Evolutionary conservation across 2,329 filamentous ascomycete genomes (phyloP), one percentile per base, ranked within the genome.

Genomic region (Cladosporium oxysporum): DNA sequence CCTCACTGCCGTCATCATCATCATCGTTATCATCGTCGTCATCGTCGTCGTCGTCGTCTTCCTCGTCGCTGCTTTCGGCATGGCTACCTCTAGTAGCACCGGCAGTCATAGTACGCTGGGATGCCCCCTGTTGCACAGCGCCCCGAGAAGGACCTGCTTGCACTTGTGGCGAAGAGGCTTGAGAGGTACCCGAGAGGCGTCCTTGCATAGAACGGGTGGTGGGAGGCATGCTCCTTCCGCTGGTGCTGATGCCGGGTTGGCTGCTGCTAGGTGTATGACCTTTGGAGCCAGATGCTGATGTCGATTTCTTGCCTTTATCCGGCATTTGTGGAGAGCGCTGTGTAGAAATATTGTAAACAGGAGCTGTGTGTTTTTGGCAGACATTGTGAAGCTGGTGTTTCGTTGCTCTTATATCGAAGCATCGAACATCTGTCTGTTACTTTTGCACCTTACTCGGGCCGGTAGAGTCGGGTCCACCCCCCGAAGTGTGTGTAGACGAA

Each of bases 191-290:
- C 3, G 57, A 58, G 44, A 41, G 49, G 63, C 31, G 31, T 11
- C 26, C 33, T 18, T 49, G 23, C 62, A 58, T 58, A 6, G 55
- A 52, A 16, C 63, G 53, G 47, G 63, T 65, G 33, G 55, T 65
- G 29, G 50, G 29, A n/a, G 63, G 44, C 63, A 65, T 65, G 31
- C 26, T 60, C 33, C 23, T 35, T 44, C 63, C 63, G 44, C 31
- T 65, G 44, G 33, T 60, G 57, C 18, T 31, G 35, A 23, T 47
- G 35, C 2, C 5, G 35, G 18, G 29, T 5, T 47, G 23, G 21
- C 29, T 60, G 21, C 52, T 31, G 28, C 16, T 33, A 23, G 16
- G n/a, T n/a, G 31, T 4, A 29, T 11, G 55, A 47, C 41, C n/a
- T 23, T 47, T 23, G 41, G n/a, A 47, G 41, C 8, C 18, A 47